These are phyloP conservation scores for Lachnellula suecica DNA, from an alignment of 2,329 filamentous ascomycete species.

Conservation along the genomic window DNA sequence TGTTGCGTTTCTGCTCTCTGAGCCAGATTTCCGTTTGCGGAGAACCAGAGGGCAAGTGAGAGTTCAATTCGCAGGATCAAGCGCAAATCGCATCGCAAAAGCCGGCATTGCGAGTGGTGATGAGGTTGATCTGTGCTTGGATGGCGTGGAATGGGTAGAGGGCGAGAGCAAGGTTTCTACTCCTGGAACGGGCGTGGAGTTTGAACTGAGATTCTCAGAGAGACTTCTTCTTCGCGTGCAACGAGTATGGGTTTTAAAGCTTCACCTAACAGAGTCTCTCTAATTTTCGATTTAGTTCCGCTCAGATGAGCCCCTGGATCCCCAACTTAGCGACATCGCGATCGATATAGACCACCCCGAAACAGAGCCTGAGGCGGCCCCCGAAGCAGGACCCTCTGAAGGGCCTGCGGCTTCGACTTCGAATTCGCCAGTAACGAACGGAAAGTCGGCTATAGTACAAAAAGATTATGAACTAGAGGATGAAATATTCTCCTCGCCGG, in stretches of 20 bases:
- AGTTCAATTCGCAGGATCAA: slow-evolving; percentile 68
- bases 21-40: slow-evolving; percentile 80
- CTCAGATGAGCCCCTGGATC: slow-evolving; percentile 46
- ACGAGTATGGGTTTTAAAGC: slow-evolving; percentile 11
- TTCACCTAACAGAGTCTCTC: slow-evolving; percentile 4
- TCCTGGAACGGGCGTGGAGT: slow-evolving; percentile 53
- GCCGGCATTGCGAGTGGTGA: slow-evolving; percentile 77
- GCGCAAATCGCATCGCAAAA: slow-evolving; percentile 67
- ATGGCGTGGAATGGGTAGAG: slow-evolving; percentile 62
- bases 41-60: slow-evolving; percentile 77
- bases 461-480: slow-evolving; percentile 38
- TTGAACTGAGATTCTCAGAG: slow-evolving; percentile 56
- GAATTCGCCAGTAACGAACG: slow-evolving; percentile 19
- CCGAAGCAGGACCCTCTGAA: slow-evolving; percentile 14
- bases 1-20: slow-evolving; percentile 78
- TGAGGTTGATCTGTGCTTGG: slow-evolving; percentile 66
- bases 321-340: too few species aligned
- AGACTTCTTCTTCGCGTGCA: slow-evolving; percentile 49
- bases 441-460: slow-evolving; percentile 17
- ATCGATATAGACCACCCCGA: slow-evolving; percentile 53
- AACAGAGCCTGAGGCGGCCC: slow-evolving; percentile 17
- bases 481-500: slow-evolving; percentile 70
- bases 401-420: slow-evolving; percentile 21
- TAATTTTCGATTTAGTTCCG: slow-evolving; percentile 40
- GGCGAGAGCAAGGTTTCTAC: slow-evolving; percentile 40